Conservation (phyloP, 495 filamentous ascomycete genomes). For the Acidiella bohemica region DNA sequence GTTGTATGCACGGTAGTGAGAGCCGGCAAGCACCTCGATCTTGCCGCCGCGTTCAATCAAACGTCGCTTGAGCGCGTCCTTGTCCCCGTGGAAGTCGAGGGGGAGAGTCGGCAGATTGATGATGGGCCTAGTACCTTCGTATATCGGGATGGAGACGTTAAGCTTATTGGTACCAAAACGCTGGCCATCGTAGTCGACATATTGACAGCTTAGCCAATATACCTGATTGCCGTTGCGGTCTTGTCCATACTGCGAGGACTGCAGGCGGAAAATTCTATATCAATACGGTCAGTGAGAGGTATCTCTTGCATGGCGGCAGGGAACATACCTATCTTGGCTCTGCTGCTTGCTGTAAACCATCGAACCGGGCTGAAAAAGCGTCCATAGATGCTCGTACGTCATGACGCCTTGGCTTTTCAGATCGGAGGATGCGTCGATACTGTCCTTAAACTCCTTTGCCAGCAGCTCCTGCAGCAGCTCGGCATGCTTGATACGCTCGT, state of each 20-base stretch:
- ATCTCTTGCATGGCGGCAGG: too few species aligned
- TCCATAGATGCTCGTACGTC: constrained; percentile 45
- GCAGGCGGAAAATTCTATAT: constrained; percentile 31
- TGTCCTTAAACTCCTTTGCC: constrained; percentile 43
- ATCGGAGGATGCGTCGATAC: constrained; percentile 44
- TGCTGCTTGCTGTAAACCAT: constrained; percentile 30
- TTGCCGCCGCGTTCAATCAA: constrained; percentile 28
- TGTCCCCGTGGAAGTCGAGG: constrained; percentile 39
- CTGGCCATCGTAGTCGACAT: constrained; percentile 48
- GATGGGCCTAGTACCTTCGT: constrained; percentile 45
- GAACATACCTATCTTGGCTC: constrained; percentile 29
- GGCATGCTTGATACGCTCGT: constrained; percentile 34
- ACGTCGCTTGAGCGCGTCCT: constrained; percentile 26
- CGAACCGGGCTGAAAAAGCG: constrained; percentile 38
- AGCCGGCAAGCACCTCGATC: constrained; percentile 38
- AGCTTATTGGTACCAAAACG: constrained; percentile 39
- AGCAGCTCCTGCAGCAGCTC: constrained; percentile 43
- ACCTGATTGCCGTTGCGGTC: constrained; percentile 22
- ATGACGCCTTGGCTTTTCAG: constrained; percentile 45
- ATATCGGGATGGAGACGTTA: constrained; percentile 35
- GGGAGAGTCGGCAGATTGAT: constrained; percentile 43
- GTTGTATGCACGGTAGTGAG: constrained; percentile 48
- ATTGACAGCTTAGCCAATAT: constrained; percentile 30
- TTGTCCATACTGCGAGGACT: constrained; percentile 23
- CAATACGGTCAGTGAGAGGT: too few species aligned